These are phyloP conservation scores for Phytophthora brassicae DNA, from an alignment of 352 stramenopile genomes.

Conservation along the genomic window DNA sequence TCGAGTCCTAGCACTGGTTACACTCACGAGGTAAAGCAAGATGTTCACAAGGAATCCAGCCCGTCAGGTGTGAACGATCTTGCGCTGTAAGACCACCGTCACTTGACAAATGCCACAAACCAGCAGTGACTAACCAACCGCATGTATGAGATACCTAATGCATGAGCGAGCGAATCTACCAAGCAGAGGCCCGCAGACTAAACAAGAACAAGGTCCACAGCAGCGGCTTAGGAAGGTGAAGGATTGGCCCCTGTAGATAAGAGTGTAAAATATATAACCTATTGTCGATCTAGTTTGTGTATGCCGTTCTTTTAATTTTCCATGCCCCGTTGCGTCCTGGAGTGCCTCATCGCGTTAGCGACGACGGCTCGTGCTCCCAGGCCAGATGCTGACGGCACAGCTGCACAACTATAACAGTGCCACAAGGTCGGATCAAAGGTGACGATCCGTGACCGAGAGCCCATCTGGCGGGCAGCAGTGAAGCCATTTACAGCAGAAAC, in stretches of 20 bases:
- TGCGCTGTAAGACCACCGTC: conserved; percentile 51
- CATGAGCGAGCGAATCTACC: conserved; percentile 22
- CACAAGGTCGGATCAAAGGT: conserved; percentile 39
- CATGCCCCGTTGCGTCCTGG: neutral
- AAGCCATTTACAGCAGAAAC: conserved; percentile 15
- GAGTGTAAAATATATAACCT: conserved; percentile 67
- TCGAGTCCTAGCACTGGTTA: conserved; percentile 20
- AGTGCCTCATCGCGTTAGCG: conserved; percentile 29
- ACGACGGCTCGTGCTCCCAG: conserved; percentile 17
- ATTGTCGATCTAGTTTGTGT: conserved; percentile 31
- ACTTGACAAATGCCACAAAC: no score
- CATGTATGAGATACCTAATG: conserved; percentile 23
- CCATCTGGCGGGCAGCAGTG: conserved; percentile 41
- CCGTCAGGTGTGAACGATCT: conserved; percentile 58
- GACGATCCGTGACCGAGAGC: conserved; percentile 15
- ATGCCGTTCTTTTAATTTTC: neutral
- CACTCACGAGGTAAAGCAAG: conserved; percentile 29
- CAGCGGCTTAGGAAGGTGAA: conserved; percentile 23
- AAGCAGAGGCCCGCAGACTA: no score
- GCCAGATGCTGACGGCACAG: conserved; percentile 31
- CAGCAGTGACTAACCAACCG: conserved; percentile 1
- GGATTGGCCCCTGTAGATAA: conserved; percentile 32
- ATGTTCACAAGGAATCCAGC: conserved; percentile 52
- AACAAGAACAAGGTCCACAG: conserved; percentile 13
- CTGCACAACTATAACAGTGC: no score